Evolutionary conservation across 768 basidiomycete genomes (phyloP).

Genomic region (Leccinum boreale): DNA sequence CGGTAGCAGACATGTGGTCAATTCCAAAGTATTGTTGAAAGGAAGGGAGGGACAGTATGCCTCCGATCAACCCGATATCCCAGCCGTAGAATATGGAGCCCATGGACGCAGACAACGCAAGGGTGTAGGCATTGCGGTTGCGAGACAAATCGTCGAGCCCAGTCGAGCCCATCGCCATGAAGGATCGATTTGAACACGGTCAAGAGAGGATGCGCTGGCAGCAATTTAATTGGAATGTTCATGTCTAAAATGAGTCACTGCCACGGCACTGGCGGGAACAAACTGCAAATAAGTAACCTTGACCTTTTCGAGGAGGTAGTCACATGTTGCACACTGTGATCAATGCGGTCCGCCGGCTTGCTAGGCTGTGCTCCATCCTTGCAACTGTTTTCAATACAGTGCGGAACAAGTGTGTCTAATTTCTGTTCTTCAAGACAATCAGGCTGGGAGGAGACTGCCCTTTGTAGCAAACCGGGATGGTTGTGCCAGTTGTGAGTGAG

Average conservation of each 20-base stretch:
- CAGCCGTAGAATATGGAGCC: slow-evolving; percentile 50
- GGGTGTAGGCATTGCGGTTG: slow-evolving; percentile 44
- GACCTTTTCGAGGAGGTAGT: not conserved
- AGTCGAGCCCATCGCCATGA: slow-evolving; percentile 21
- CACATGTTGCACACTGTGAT: not conserved
- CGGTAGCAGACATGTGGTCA: slow-evolving; percentile 34
- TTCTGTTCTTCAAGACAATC: not conserved
- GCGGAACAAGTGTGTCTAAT: not conserved
- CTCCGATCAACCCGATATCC: slow-evolving; percentile 51
- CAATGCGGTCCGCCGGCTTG: not conserved
- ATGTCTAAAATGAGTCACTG: not conserved
- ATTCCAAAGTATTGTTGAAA: slow-evolving; percentile 50
- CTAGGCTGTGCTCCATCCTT: not conserved
- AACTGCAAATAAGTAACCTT: not conserved
- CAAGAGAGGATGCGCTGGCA: not conserved
- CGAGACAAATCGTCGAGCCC: slow-evolving; percentile 24
- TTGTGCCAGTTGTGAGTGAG: not conserved
- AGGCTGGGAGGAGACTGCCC: too few species aligned
- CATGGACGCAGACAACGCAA: slow-evolving; percentile 44
- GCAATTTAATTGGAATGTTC: not conserved
- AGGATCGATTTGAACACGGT: not conserved
- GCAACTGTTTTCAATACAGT: not conserved
- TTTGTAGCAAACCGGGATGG: too few species aligned
- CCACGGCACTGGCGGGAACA: not conserved
- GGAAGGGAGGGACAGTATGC: slow-evolving; percentile 42